Evolutionary conservation across 176 grass and related monocot species (phyloP), one percentile per base, ranked within the genome.

Genomic region (Otatea glauca): DNA sequence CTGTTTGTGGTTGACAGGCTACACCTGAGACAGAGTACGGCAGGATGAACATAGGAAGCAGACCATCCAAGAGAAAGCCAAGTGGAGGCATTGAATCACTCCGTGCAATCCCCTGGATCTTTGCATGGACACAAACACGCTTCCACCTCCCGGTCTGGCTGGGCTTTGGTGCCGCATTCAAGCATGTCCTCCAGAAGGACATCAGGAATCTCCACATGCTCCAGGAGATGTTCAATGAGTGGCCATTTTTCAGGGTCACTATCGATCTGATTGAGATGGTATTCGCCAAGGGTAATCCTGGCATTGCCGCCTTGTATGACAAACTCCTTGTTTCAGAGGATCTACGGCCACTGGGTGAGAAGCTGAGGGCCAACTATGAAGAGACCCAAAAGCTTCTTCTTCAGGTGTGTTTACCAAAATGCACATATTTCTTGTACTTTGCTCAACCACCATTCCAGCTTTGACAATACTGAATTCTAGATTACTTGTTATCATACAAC

Each of bases 191-290:
- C 41, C 63, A 92, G 68, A 94, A 89, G 68, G 87, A 94, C 86
- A 88, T 92, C 78, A 92, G 87, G 68, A 90, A 88, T 61, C 62
- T 94, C 66, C 85, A 90, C 50, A 88, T 81, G 74, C 90, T 94
- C 62, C 87, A 83, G 69, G 87, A 92, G 66, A 94, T 94, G 92
- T 94, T 92, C 85, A 94, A 88, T 18, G 84, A 85, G 58, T 94
- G 90, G 92, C 92, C 92, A 2, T 94, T 92, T 80, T 94, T 94
- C 85, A 94, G 92, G 74, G 92, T 94, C 64, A 94, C 92, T 0
- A 89, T 94, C 9, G 92, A 94, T 81, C 90, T 94, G 25, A 69
- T 94, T 66, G 92, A 94, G 87, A 94, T 94, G 92, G 92, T 94
- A 76, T 94, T 94, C 5, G 92, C 92, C 55, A 94, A 94, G 74